These are phyloP conservation scores for Hypholoma sublateritium DNA, from an alignment of 768 basidiomycete species.

Conservation along the genomic window DNA sequence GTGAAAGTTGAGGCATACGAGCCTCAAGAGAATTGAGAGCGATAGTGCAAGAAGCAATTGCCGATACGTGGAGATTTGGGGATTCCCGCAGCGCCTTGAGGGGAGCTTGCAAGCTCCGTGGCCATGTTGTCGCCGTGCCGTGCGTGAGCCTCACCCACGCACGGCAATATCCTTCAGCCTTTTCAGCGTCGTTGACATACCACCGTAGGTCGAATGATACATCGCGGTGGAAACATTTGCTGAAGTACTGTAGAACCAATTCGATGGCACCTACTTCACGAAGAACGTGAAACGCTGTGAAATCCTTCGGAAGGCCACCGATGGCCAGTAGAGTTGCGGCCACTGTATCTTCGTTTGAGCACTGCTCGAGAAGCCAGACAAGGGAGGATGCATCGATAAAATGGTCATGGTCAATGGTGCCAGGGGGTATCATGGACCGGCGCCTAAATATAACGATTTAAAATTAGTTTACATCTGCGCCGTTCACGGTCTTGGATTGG, in stretches of 20 bases:
- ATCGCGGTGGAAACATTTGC: conserved; percentile 38
- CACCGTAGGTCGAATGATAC: conserved; percentile 33
- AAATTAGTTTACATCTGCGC: background rate
- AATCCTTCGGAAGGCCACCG: conserved; percentile 37
- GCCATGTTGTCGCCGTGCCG: conserved; percentile 34
- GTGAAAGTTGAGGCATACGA: conserved; percentile 33
- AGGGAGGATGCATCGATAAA: conserved; percentile 35
- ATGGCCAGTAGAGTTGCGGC: conserved; percentile 34
- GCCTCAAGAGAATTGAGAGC: conserved; percentile 35
- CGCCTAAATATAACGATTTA: conserved; percentile 2
- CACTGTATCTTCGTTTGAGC: conserved; percentile 31
- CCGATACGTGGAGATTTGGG: conserved; percentile 28
- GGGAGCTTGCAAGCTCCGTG: conserved; percentile 31
- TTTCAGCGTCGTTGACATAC: conserved; percentile 32
- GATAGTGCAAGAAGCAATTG: conserved; percentile 35
- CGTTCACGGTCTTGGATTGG: background rate
- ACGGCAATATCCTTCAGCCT: conserved; percentile 37
- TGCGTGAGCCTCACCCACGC: conserved; percentile 41
- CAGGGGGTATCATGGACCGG: conserved; percentile 5
- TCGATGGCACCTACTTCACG: conserved; percentile 33
- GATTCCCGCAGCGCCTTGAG: conserved; percentile 32
- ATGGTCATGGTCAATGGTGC: conserved; percentile 23
- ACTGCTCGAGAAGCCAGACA: conserved; percentile 36
- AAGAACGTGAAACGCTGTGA: conserved; percentile 35
- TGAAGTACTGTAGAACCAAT: conserved; percentile 34